Evolutionary conservation across 208 protist species (phyloP).

Genomic region (Crithidia sp.): DNA sequence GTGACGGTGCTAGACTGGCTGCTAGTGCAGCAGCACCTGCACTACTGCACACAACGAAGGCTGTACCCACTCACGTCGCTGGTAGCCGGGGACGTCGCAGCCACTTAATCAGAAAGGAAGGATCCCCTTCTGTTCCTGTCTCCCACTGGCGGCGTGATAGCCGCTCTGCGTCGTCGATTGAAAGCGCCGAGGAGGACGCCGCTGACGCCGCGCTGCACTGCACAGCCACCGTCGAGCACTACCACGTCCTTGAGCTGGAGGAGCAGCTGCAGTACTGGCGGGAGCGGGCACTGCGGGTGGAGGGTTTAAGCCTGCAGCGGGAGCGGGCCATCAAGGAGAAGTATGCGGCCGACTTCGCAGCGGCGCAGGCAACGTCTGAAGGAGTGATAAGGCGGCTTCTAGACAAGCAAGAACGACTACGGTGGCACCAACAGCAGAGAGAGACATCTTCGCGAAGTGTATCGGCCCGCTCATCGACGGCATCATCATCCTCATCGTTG

Average conservation of each 20-base stretch:
- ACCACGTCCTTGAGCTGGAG: slow-evolving; percentile 33
- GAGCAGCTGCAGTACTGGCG: slow-evolving; percentile 38
- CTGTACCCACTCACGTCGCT: background rate
- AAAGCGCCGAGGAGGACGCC: background rate
- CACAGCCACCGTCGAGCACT: slow-evolving; percentile 17
- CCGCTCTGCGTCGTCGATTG: background rate
- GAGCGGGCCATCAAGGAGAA: slow-evolving; percentile 17
- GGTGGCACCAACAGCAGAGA: background rate
- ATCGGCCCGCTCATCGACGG: background rate
- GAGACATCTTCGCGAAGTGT: background rate
- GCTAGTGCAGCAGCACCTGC: background rate
- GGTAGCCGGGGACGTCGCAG: background rate
- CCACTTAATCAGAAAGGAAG: background rate
- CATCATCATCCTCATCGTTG: background rate
- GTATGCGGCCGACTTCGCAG: slow-evolving; percentile 19
- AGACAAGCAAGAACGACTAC: slow-evolving; percentile 16
- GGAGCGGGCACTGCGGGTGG: slow-evolving; percentile 24
- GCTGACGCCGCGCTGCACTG: background rate
- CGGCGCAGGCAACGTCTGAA: slow-evolving; percentile 24
- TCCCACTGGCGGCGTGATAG: background rate
- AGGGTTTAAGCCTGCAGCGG: slow-evolving; percentile 9
- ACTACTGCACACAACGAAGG: background rate
- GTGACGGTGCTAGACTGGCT: background rate
- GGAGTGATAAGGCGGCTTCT: slow-evolving; percentile 18
- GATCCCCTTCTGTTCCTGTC: background rate